Conservation (phyloP, 805 yeast species). For the Clavispora vitiphila region DNA sequence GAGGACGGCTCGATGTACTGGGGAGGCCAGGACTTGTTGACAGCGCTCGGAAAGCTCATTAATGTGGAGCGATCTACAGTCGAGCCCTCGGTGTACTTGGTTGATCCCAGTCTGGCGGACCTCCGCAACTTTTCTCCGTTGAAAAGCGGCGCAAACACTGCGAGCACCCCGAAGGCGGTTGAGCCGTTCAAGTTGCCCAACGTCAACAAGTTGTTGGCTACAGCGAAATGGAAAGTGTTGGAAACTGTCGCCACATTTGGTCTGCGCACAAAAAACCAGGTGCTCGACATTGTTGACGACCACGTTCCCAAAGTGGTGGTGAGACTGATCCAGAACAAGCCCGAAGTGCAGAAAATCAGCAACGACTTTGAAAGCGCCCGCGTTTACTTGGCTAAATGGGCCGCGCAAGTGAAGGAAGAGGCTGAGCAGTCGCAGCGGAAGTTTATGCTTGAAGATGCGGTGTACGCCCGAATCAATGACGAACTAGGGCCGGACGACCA, state of each 20-base stretch:
- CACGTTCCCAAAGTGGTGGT: constrained; percentile 58
- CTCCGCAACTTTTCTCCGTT: constrained; percentile 50
- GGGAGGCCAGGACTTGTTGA: constrained; percentile 85
- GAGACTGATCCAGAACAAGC: constrained; percentile 54
- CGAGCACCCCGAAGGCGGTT: constrained; percentile 1
- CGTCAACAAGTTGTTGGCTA: constrained; percentile 48
- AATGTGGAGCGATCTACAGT: constrained; percentile 63
- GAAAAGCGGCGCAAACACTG: constrained; percentile 6
- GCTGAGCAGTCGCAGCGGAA: constrained; percentile 59
- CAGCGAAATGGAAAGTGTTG: constrained; percentile 82
- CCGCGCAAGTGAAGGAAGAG: constrained; percentile 86
- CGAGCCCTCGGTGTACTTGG: constrained; percentile 67
- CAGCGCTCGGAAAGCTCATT: constrained; percentile 48
- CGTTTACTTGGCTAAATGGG: constrained; percentile 94
- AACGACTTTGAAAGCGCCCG: constrained; percentile 92
- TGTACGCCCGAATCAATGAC: constrained; percentile 49
- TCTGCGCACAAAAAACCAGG: constrained; percentile 41
- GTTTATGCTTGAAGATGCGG: constrained; percentile 52
- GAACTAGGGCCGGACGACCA: constrained; percentile 51
- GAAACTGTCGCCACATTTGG: constrained; percentile 81
- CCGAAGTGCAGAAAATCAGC: constrained; percentile 76
- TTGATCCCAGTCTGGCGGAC: constrained; percentile 74
- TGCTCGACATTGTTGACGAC: constrained; percentile 59
- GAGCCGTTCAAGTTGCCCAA: constrained; percentile 19
- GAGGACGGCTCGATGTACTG: constrained; percentile 57